Conservation (phyloP, 2,329 filamentous ascomycete species). For the Arthroderma sp. region DNA sequence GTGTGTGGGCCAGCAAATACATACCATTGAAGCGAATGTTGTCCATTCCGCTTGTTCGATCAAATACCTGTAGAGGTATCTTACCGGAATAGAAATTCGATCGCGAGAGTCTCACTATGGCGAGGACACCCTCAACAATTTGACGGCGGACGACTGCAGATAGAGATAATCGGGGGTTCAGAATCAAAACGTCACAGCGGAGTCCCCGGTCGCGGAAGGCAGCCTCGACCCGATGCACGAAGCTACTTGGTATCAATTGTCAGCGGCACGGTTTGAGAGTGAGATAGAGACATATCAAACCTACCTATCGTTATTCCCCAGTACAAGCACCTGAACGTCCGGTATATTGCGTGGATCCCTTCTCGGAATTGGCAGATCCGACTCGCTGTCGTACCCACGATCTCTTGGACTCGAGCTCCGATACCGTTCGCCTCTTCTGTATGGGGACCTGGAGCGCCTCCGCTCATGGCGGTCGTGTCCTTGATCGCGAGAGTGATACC, state of each 20-base stretch:
- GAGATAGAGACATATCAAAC: conserved; percentile 12
- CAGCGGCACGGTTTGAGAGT: background rate
- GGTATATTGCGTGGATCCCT: conserved; percentile 64
- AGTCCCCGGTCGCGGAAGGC: conserved; percentile 60
- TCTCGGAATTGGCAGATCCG: conserved; percentile 57
- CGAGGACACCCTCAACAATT: conserved; percentile 76
- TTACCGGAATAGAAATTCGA: conserved; percentile 56
- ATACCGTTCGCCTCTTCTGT: conserved; percentile 47
- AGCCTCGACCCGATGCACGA: conserved; percentile 69
- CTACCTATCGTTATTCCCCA: conserved; percentile 57
- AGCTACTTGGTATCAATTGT: conserved; percentile 41
- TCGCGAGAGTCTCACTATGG: conserved; percentile 63
- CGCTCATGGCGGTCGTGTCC: conserved; percentile 42
- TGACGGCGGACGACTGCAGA: conserved; percentile 71
- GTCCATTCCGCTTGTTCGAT: conserved; percentile 58
- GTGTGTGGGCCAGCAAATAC: conserved; percentile 11
- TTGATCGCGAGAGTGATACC: conserved; percentile 39
- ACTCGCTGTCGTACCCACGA: conserved; percentile 42
- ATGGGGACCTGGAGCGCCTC: conserved; percentile 58
- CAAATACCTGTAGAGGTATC: conserved; percentile 73
- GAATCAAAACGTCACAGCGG: conserved; percentile 63
- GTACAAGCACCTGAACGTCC: conserved; percentile 75
- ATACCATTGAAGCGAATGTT: conserved; percentile 65
- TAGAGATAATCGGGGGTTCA: conserved; percentile 64
- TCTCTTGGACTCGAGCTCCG: conserved; percentile 54